These are phyloP conservation scores for Solanum hybrid DNA, from an alignment of 305 asterid genomes.

Conservation along the genomic window DNA sequence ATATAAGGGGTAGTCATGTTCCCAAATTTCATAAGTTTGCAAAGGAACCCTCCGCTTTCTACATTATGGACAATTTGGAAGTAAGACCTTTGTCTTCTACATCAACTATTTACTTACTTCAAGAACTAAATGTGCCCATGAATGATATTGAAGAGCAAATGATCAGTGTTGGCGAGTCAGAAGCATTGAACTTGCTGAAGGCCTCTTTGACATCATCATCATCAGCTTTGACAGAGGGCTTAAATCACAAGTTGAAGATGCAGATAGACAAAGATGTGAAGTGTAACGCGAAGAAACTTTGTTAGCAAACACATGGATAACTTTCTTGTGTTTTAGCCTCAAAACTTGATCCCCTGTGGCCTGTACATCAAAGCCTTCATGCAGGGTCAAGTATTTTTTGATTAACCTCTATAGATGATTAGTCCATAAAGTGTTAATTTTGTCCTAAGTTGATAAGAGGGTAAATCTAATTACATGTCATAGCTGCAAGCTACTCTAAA, in stretches of 20 bases:
- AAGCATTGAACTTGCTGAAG: conserved; percentile 9
- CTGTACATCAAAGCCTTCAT: not conserved
- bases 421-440: not conserved
- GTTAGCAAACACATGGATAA: not conserved
- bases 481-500: not conserved
- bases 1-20: not conserved
- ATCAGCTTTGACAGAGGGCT: conserved; percentile 9
- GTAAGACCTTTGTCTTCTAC: conserved; percentile 1
- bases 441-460: not conserved
- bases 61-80: conserved; percentile 2
- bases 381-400: not conserved
- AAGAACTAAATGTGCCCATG: not conserved
- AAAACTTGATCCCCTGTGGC: not conserved
- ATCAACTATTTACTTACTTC: not conserved
- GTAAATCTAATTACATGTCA: not conserved
- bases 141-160: conserved; percentile 5
- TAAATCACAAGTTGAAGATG: conserved; percentile 1
- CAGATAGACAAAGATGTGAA: not conserved
- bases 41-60: not conserved
- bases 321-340: not conserved
- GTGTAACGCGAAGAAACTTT: not conserved
- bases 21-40: not conserved
- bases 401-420: not conserved
- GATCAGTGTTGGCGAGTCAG: not conserved
- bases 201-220: conserved; percentile 16